Base-by-base conservation (phyloP, 768 basidiomycete species). In the Trametes villosa region DNA sequence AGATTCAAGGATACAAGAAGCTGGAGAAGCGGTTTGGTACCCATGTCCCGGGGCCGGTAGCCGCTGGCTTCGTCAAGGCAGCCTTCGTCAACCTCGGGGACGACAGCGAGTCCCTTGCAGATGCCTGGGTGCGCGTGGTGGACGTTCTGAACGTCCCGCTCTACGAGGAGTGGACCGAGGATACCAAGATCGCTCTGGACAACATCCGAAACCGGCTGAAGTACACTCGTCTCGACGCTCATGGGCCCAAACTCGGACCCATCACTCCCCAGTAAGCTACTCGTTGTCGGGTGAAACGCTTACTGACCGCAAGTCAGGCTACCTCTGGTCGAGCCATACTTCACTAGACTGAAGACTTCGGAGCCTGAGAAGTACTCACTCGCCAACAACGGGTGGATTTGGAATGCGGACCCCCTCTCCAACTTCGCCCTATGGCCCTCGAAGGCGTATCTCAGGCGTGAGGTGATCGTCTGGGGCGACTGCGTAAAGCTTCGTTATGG, bases 321-420 rank as follows among this genome's bases (percentile, higher is more conserved):
- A 17, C 94, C 96, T 22, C 79, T 99, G 44, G 89, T 94, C 44
- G 97, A 98, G 70, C 75, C 83, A 4, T 98, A 98, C 77, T 99
- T 99, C 75, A 98, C 95, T 1, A 88, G 94, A 26, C 74, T 98
- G 13, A 79, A 78, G 64, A 38, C 82, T 78, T 77, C 79, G 53
- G 78, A 85, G 48, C 77, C 80, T 5, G 63, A 68, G 17, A 77
- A 82, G 15, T 91, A 94, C 70, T 88, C 91, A 2, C 78, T 99
- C 29, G 97, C 96, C 6, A 98, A 98, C 75, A 99, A 99, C 71
- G 97, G 97, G 3, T 99, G 97, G 97, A 94, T 99, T 65, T 99
- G 97, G 96, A 78, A 89, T 64, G 96, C 96, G 2, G 88, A 99
- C 70, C 96, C 97, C 0, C 82, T 98, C 17, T 82, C 87, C 64